Conservation (phyloP, 1,284 basidiomycete genomes). For the Neonothopanus nambi region DNA sequence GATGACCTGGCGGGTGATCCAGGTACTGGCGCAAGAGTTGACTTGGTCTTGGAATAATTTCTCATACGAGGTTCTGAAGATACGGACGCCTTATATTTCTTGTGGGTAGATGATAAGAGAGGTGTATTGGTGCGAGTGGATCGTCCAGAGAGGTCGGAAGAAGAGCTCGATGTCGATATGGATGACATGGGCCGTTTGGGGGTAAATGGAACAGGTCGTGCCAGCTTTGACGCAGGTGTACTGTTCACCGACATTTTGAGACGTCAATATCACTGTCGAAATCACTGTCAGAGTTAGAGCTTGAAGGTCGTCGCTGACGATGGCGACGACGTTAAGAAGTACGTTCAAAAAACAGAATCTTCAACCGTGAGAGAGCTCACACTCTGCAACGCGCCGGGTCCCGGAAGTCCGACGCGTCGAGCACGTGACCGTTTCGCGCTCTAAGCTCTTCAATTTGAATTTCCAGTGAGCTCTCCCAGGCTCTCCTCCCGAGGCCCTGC, state of each 20-base stretch:
- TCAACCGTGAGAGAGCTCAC: too few species aligned
- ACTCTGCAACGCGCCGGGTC: too few species aligned
- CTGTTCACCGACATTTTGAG: slow-evolving; percentile 24
- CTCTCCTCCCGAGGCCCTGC: too few species aligned
- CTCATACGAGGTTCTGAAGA: slow-evolving; percentile 59
- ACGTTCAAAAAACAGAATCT: too few species aligned
- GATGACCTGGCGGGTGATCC: slow-evolving; percentile 51
- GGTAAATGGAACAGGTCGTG: slow-evolving; percentile 45
- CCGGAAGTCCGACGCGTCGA: too few species aligned
- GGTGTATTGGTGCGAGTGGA: slow-evolving; percentile 1
- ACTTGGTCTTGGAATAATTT: slow-evolving; percentile 34
- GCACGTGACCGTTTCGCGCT: too few species aligned
- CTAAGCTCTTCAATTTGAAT: too few species aligned
- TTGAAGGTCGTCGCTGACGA: neutral
- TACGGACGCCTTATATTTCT: slow-evolving; percentile 67
- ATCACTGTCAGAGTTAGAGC: neutral
- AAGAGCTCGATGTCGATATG: slow-evolving; percentile 29
- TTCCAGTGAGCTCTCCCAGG: too few species aligned
- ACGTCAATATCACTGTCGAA: too few species aligned
- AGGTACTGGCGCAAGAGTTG: slow-evolving; percentile 46
- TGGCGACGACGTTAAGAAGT: neutral
- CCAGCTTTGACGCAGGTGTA: slow-evolving; percentile 31
- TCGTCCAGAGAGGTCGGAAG: slow-evolving; percentile 30
- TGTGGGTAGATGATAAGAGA: slow-evolving; percentile 52
- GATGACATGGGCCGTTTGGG: slow-evolving; percentile 53